Percentiles rank a stretch among this genome's conserved stretches.
Evolutionary conservation across 1,284 basidiomycete genomes (phyloP).

Genomic region (Athelia psychrophila): DNA sequence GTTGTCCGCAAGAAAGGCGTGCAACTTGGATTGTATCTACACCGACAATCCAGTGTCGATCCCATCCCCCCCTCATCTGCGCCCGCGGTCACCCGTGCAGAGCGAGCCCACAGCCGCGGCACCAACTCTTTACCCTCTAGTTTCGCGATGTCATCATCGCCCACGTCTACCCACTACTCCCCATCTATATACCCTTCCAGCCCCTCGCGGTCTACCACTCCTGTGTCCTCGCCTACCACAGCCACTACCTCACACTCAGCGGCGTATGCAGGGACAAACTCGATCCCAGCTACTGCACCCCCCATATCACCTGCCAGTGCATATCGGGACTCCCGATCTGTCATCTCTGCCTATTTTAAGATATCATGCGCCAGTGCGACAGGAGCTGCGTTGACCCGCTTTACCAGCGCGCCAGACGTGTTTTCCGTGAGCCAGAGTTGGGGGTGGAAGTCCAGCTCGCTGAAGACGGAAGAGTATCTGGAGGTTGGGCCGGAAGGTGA

Average conservation of each 20-base stretch:
- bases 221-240: conserved; percentile 24
- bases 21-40: conserved; percentile 89
- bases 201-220: conserved; percentile 37
- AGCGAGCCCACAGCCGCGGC: conserved; percentile 19
- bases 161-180: conserved; percentile 32
- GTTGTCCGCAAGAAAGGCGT: conserved; percentile 70
- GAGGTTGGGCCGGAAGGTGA: conserved; percentile 37
- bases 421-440: conserved; percentile 81
- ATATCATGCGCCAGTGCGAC: conserved; percentile 81
- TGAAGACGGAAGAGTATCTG: conserved; percentile 56
- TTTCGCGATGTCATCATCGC: conserved; percentile 9
- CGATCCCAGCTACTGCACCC: conserved; percentile 39
- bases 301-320: conserved; percentile 53
- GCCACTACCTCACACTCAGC: conserved; percentile 18
- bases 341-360: conserved; percentile 76
- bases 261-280: conserved; percentile 10
- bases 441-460: conserved; percentile 77
- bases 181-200: conserved; percentile 36
- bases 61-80: conserved; percentile 46
- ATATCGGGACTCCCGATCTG: conserved; percentile 72
- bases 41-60: conserved; percentile 78
- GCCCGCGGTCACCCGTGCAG: conserved; percentile 10
- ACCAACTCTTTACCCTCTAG: conserved; percentile 22
- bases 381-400: conserved; percentile 81
- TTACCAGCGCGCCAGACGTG: conserved; percentile 82